These are phyloP conservation scores for Rhizoclosmatium globosum DNA, from an alignment of 192 early-diverging fungal species.

Conservation along the genomic window DNA sequence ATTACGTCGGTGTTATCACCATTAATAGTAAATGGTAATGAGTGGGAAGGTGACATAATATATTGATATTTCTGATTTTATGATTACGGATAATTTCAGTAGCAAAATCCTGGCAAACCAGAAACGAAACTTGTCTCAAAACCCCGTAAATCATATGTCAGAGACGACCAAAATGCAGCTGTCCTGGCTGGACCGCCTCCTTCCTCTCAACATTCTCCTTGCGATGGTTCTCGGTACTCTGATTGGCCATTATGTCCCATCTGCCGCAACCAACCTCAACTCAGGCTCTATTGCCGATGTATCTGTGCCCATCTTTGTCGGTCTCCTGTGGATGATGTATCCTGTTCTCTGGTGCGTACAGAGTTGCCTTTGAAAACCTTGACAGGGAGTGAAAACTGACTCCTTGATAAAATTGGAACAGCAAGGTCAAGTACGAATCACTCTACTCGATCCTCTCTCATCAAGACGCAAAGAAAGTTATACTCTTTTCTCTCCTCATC, in stretches of 20 bases:
- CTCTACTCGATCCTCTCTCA: constrained; percentile 21
- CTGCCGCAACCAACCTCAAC: constrained; percentile 58
- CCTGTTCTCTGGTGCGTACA: constrained; percentile 71
- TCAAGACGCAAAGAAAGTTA: constrained; percentile 16
- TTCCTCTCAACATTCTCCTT: constrained; percentile 34
- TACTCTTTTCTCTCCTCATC: constrained; percentile 63
- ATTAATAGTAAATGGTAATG: too few relatives aligned
- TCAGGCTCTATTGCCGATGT: constrained; percentile 68
- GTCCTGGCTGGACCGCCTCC: constrained; percentile 38
- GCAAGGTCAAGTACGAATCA: constrained; percentile 58
- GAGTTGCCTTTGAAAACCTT: not conserved
- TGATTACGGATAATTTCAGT: too few relatives aligned
- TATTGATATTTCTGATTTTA: too few relatives aligned
- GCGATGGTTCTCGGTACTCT: constrained; percentile 67
- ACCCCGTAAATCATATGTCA: too few relatives aligned
- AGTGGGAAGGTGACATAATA: too few relatives aligned
- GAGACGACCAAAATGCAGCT: too few relatives aligned
- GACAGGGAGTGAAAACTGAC: not conserved
- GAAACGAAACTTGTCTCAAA: too few relatives aligned
- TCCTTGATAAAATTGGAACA: not conserved
- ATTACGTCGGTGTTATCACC: too few relatives aligned
- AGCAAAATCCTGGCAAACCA: too few relatives aligned
- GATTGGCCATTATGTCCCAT: constrained; percentile 67
- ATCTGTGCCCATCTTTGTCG: constrained; percentile 71
- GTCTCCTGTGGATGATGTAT: constrained; percentile 77